Evolutionary conservation across 108 stramenopile species (phyloP), one percentile per base, ranked within the genome.

Genomic region (Skeletonema marinoi): DNA sequence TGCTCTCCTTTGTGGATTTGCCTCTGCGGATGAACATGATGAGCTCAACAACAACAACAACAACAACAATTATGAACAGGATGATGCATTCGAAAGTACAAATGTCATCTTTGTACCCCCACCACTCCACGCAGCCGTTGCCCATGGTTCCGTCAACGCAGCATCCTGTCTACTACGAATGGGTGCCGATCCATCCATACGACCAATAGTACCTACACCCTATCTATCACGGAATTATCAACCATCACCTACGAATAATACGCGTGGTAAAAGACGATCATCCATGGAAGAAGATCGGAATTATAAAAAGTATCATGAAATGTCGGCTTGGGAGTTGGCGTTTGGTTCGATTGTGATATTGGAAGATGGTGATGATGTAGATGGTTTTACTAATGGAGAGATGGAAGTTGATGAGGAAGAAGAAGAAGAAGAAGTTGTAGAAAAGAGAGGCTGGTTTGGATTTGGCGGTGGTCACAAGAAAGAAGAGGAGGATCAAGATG

Each of bases 251-350:
- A 0, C 48, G 19, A 50, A 0, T 4, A 11, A 2, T 41, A 41
- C 39, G 2, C 39, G 11, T 7, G 21, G 11, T 11, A 25, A 70
- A 56, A 61, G 75, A 30, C 66, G 51, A 48, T 50, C 75, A 61
- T 44, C 25, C 25, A 51, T 32, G 39, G 77, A 78, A 56, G 74
- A 76, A 48, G 77, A 82, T 78, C 44, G 81, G 46, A 78, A 78
- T 74, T 89, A 65, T 71, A 70, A 65, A 46, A 86, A 89, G 42
- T 89, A 88, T 69, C 79, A 90, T 65, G 83, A 69, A 14, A 74
- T 87, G 56, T 78, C 86, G 0, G 93, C 93, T 13, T 94, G 93
- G 93, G 93, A 94, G 75, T 73, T 94, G 63, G 89, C 89, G n/a
- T 91, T 93, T 81, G 90, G 90, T 17, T 84, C 78, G 8, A 59